A percentile compares a stretch with the other conserved stretches of the same genome.
Conservation (phyloP, 139 green algal species). For the Tetraselmis chui region DNA sequence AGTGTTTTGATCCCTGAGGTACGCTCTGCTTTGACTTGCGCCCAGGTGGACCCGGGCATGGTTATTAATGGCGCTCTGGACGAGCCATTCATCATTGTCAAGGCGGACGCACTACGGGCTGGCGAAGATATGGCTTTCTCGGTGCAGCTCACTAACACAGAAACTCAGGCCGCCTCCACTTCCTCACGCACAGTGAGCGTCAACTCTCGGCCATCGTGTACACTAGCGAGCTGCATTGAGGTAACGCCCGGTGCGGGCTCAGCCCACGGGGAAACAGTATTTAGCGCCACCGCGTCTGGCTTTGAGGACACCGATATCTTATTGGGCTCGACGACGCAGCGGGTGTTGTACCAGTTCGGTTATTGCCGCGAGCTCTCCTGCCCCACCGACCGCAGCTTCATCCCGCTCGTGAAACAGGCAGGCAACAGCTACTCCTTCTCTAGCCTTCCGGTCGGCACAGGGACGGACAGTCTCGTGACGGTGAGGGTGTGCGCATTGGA, state of each 20-base stretch:
- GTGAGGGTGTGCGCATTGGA: background rate
- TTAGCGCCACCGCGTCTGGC: background rate
- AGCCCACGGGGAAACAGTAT: background rate
- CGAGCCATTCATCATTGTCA: background rate
- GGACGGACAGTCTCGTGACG: background rate
- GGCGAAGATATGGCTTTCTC: background rate
- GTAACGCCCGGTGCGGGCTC: background rate
- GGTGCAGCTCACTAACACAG: background rate
- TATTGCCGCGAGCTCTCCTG: background rate
- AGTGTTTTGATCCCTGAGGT: too few relatives aligned
- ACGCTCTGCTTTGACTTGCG: too few relatives aligned
- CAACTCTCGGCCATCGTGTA: background rate
- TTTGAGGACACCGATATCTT: background rate
- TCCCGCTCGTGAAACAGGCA: background rate
- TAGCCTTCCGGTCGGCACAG: background rate
- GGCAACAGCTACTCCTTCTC: background rate
- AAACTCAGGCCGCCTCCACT: background rate
- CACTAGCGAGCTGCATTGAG: background rate
- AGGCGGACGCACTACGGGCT: background rate
- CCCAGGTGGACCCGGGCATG: background rate
- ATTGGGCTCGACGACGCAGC: background rate
- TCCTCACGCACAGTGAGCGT: background rate
- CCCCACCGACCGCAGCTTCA: background rate
- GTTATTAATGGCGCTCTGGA: background rate
- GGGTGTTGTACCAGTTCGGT: background rate